phyloP scores from a whole-genome alignment of 1,139 yeast species.

The Pneumocystis jirovecii region DNA sequence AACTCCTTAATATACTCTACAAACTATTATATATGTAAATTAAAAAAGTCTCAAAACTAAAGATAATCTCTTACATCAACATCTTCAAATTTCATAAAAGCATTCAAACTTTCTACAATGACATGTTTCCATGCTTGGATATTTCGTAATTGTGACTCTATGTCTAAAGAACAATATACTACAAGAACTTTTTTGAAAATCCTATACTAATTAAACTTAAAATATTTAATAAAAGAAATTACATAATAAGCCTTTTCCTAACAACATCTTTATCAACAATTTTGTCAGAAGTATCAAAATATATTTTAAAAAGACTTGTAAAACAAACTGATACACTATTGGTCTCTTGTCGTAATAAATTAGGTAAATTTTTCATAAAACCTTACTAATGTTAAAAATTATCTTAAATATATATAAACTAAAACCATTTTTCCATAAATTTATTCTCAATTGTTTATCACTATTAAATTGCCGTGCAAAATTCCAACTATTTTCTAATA shows the following conservation, averaged over 20 bases:
- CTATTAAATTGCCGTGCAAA: conserved; percentile 82
- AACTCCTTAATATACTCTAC: conserved; percentile 44
- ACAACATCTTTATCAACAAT: conserved; percentile 30
- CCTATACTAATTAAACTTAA: conserved; percentile 4
- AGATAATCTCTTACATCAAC: conserved; percentile 30
- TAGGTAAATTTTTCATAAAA: conserved; percentile 82
- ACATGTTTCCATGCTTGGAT: conserved; percentile 84
- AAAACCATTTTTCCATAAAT: conserved; percentile 47
- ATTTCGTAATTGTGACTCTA: conserved; percentile 57
- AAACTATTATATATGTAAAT: conserved; percentile 26
- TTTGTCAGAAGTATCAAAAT: conserved; percentile 41
- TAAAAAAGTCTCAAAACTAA: not conserved
- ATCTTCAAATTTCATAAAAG: conserved; percentile 61
- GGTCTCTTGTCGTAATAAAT: conserved; percentile 79
- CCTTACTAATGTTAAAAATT: conserved; percentile 35
- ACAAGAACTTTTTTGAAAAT: conserved; percentile 54
- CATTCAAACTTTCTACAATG: conserved; percentile 70
- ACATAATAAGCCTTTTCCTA: conserved; percentile 44
- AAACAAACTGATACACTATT: conserved; percentile 79
- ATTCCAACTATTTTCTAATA: conserved; percentile 54
- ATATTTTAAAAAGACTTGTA: conserved; percentile 63
- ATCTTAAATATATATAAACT: not conserved
- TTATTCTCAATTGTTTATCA: conserved; percentile 68
- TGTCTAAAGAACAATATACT: conserved; percentile 60
- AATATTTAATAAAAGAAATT: not conserved